phyloP scores from a whole-genome alignment of 2,329 filamentous ascomycete genomes.

The Aspergillus brasiliensis region DNA sequence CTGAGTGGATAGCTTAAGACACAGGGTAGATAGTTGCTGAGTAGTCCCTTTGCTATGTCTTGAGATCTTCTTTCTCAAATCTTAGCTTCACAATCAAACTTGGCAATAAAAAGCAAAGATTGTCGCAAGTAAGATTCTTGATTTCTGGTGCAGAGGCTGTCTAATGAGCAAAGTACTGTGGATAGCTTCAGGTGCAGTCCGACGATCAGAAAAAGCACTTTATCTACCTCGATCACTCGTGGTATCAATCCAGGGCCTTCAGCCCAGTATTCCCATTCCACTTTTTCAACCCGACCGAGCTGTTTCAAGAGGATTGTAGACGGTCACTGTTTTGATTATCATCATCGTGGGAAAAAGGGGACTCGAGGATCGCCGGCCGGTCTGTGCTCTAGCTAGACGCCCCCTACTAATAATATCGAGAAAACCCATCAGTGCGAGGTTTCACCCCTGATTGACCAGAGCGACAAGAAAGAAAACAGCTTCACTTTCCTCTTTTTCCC shows the following conservation, averaged over 20 bases:
- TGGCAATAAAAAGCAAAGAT: background rate
- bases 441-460: constrained; percentile 4
- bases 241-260: background rate
- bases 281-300: background rate
- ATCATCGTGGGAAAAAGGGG: constrained; percentile 16
- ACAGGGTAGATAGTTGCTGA: background rate
- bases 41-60: background rate
- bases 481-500: background rate
- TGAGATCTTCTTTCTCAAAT: background rate
- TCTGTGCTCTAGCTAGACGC: constrained; percentile 17
- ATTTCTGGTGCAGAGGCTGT: background rate
- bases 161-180: background rate
- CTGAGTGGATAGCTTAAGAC: background rate
- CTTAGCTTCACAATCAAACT: background rate
- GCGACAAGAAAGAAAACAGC: background rate
- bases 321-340: constrained; percentile 3
- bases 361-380: constrained; percentile 22
- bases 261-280: background rate
- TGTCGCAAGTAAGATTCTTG: background rate
- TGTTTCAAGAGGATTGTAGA: constrained; percentile 6
- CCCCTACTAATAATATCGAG: constrained; percentile 16
- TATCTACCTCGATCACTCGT: background rate
- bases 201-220: background rate
- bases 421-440: background rate
- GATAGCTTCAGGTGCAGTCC: background rate